These are phyloP conservation scores for Malus sylvestris DNA, from an alignment of 306 rosid species.

Conservation along the genomic window DNA sequence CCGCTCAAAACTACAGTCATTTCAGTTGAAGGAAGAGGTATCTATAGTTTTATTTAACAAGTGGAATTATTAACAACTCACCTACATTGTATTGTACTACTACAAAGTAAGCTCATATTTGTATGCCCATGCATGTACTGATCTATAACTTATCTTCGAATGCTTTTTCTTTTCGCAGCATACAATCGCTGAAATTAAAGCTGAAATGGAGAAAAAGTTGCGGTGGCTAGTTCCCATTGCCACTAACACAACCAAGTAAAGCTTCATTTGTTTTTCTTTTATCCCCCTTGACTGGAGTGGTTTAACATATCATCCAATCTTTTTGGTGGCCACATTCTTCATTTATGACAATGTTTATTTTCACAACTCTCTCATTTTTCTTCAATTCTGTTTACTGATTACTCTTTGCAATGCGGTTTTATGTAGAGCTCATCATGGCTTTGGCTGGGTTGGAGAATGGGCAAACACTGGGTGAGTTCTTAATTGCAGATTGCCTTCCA, in stretches of 20 bases:
- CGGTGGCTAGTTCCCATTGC: constrained; percentile 97
- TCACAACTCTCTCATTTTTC: neutral
- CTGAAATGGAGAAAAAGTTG: constrained; percentile 92
- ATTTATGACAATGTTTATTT: neutral
- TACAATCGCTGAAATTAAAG: constrained; percentile 81
- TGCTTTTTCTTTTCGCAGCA: constrained; percentile 44
- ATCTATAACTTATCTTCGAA: neutral
- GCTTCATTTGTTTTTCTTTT: neutral
- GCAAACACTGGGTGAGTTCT: constrained; percentile 87
- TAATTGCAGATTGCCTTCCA: neutral
- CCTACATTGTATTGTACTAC: neutral
- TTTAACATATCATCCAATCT: neutral
- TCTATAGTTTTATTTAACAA: neutral
- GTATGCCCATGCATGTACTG: neutral
- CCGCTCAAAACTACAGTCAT: constrained; percentile 67
- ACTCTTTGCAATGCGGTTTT: neutral
- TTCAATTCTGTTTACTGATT: neutral
- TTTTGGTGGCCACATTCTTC: neutral
- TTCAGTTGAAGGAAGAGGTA: constrained; percentile 95
- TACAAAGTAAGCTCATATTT: neutral
- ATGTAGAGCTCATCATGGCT: constrained; percentile 95
- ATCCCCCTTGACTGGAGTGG: neutral
- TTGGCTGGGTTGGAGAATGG: constrained; percentile 99
- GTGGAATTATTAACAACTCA: neutral
- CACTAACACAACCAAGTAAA: constrained; percentile 81